These are phyloP conservation scores for Escallonia herrerae DNA, from an alignment of 129 eudicot genomes.

Conservation along the genomic window DNA sequence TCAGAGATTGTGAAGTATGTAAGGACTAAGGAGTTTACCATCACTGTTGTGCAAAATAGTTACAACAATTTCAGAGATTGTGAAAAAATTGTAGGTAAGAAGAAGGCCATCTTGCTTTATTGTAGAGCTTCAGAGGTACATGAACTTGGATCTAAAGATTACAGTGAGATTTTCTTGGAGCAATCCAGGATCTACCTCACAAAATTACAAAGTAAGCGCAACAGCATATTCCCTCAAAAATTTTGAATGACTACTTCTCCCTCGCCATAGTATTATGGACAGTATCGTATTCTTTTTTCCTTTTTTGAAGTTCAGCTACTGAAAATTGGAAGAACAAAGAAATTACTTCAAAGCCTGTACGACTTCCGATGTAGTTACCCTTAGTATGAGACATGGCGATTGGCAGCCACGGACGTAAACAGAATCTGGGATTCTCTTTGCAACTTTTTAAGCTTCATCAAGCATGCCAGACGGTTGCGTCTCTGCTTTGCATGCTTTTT, in stretches of 20 bases:
- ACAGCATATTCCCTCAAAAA: not conserved
- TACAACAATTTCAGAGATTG: too few species aligned
- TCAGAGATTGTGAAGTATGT: too few species aligned
- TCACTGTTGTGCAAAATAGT: too few species aligned
- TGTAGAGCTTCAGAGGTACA: constrained; percentile 19
- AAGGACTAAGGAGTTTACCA: too few species aligned
- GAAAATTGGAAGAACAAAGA: not conserved
- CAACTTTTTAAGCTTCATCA: not conserved
- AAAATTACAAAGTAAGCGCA: too few species aligned
- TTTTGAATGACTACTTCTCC: constrained; percentile 13
- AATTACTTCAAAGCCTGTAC: not conserved
- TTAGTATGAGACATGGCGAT: not conserved
- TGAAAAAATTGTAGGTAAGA: too few species aligned
- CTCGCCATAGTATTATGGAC: constrained; percentile 25
- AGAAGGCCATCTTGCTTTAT: constrained; percentile 11
- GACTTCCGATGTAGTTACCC: not conserved
- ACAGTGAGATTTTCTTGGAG: not conserved
- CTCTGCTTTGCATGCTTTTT: not conserved
- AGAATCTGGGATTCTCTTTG: not conserved
- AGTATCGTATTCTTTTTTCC: constrained; percentile 7
- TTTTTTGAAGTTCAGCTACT: constrained; percentile 9
- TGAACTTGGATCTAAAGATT: not conserved
- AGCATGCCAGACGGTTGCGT: not conserved
- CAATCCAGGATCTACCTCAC: not conserved
- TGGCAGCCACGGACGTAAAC: not conserved